phyloP scores from a whole-genome alignment of 305 asterid genomes.

The Plantago lanceolata region DNA sequence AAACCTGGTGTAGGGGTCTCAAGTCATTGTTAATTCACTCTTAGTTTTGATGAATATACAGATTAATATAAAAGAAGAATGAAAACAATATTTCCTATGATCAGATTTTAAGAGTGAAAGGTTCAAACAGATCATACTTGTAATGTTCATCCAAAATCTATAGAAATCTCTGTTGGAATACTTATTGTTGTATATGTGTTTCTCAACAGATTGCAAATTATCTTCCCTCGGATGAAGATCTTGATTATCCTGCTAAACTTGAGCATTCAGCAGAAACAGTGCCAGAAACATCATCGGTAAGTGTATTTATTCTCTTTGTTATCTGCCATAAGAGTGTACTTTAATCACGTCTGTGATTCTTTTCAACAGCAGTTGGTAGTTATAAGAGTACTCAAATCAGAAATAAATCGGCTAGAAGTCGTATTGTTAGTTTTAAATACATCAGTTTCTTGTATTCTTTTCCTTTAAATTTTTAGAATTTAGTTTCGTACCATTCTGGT shows the following conservation, averaged over 20 bases:
- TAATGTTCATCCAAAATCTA: slow-evolving; percentile 12
- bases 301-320: slow-evolving; percentile 23
- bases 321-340: slow-evolving; percentile 11
- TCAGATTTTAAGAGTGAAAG: not conserved
- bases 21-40: not conserved
- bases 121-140: slow-evolving; percentile 12
- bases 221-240: slow-evolving; percentile 79
- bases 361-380: too few species aligned
- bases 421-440: too few species aligned
- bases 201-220: slow-evolving; percentile 82
- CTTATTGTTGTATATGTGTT: slow-evolving; percentile 23
- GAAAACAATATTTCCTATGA: not conserved
- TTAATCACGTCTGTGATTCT: slow-evolving; percentile 1
- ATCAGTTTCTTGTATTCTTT: slow-evolving; percentile 16
- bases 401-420: too few species aligned
- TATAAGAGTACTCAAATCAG: too few species aligned
- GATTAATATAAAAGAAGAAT: too few species aligned
- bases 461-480: slow-evolving; percentile 11
- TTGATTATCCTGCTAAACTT: slow-evolving; percentile 85
- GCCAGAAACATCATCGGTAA: slow-evolving; percentile 67
- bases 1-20: too few species aligned
- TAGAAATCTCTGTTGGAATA: slow-evolving; percentile 10
- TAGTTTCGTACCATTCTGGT: not conserved
- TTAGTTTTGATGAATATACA: not conserved
- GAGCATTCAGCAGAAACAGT: slow-evolving; percentile 60